phyloP scores from a whole-genome alignment of 2,329 filamentous ascomycete genomes.

The Zasmidium citrigriseum region DNA sequence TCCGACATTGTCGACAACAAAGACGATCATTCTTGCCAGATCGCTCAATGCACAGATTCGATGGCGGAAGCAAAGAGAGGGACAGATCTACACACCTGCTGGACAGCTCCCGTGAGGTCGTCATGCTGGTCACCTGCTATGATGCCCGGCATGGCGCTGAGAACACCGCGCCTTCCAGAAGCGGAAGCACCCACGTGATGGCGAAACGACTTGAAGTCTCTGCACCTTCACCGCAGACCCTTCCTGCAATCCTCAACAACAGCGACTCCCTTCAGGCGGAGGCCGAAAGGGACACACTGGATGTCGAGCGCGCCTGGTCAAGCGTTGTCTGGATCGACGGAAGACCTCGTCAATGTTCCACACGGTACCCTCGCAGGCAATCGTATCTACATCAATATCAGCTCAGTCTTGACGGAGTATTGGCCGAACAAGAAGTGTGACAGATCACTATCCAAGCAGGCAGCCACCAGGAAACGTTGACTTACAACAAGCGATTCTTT shows the following conservation, averaged over 20 bases:
- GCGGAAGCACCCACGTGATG: background rate
- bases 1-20: too few species aligned
- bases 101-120: constrained; percentile 50
- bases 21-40: too few species aligned
- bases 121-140: constrained; percentile 45
- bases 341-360: background rate
- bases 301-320: too few species aligned
- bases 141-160: constrained; percentile 35
- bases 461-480: background rate
- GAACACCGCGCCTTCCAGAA: too few species aligned
- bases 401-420: background rate
- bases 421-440: too few species aligned
- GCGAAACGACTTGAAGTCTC: background rate
- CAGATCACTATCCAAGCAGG: too few species aligned
- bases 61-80: background rate
- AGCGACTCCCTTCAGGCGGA: too few species aligned
- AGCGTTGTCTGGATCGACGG: too few species aligned
- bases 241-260: too few species aligned
- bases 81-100: constrained; percentile 44
- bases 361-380: background rate
- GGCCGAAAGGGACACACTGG: too few species aligned
- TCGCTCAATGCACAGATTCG: too few species aligned
- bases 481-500: too few species aligned
- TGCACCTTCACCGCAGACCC: background rate
- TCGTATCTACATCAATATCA: background rate